phyloP scores from a whole-genome alignment of 2,329 filamentous ascomycete species.

The Claviceps cyperi region DNA sequence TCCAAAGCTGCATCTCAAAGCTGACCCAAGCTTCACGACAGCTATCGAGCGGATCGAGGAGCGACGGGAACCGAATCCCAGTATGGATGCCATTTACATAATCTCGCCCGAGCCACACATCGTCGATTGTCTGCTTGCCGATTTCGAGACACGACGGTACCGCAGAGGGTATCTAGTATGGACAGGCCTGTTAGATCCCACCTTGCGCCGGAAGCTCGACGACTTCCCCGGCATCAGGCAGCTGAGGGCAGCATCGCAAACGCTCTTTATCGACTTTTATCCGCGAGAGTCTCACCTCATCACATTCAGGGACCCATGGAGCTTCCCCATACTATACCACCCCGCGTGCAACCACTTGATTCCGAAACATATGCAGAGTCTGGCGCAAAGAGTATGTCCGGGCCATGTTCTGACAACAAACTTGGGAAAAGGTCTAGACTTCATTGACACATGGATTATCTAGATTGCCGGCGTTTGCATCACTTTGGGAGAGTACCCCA shows the following conservation, averaged over 20 bases:
- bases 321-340: constrained; percentile 85
- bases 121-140: constrained; percentile 85
- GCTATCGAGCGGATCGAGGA: constrained; percentile 93
- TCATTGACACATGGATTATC: background rate
- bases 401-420: background rate
- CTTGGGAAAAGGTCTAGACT: background rate
- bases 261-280: constrained; percentile 76
- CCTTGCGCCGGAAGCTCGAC: constrained; percentile 61
- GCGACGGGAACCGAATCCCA: constrained; percentile 63
- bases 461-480: constrained; percentile 56
- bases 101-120: constrained; percentile 76
- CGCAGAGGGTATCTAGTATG: constrained; percentile 68
- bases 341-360: constrained; percentile 78
- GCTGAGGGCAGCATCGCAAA: constrained; percentile 65
- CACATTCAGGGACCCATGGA: constrained; percentile 89
- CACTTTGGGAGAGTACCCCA: constrained; percentile 83
- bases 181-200: constrained; percentile 60
- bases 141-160: constrained; percentile 77
- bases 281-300: constrained; percentile 83
- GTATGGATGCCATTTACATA: constrained; percentile 91
- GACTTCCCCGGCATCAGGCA: constrained; percentile 52
- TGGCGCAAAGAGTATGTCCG: constrained; percentile 70
- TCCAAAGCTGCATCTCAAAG: constrained; percentile 3
- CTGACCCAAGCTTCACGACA: constrained; percentile 23
- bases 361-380: constrained; percentile 62